Conservation (phyloP, 768 basidiomycete genomes). For the Serpula lacrymans region DNA sequence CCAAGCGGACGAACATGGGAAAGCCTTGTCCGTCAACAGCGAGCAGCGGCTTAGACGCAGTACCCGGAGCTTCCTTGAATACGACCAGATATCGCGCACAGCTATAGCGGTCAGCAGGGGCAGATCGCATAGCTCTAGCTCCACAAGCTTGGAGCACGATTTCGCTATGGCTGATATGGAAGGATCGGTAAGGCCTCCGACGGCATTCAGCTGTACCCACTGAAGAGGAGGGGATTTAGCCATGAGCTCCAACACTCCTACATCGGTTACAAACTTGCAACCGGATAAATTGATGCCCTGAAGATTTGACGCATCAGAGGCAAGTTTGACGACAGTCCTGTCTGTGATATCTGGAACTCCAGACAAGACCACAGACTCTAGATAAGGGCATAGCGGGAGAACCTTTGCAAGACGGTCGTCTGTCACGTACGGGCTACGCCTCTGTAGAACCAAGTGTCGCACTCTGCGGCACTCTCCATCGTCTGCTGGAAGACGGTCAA, state of each 20-base stretch:
- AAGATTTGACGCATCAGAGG: constrained; percentile 59
- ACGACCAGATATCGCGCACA: constrained; percentile 78
- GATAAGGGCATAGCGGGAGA: constrained; percentile 56
- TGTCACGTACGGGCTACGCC: constrained; percentile 37
- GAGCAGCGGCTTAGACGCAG: constrained; percentile 77
- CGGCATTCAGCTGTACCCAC: constrained; percentile 70
- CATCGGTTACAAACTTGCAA: constrained; percentile 74
- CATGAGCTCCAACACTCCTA: constrained; percentile 71
- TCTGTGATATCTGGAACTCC: constrained; percentile 69
- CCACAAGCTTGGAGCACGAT: constrained; percentile 71
- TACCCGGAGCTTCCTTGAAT: constrained; percentile 71
- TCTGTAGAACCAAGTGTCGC: constrained; percentile 55
- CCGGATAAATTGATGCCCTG: constrained; percentile 74
- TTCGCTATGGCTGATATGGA: constrained; percentile 69
- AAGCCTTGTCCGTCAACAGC: constrained; percentile 73
- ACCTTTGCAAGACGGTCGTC: constrained; percentile 60
- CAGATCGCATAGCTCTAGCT: constrained; percentile 76
- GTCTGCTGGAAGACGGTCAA: constrained; percentile 58
- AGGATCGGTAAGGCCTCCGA: constrained; percentile 57
- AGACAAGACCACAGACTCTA: constrained; percentile 66
- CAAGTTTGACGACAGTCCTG: constrained; percentile 61
- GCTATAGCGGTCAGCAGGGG: constrained; percentile 64
- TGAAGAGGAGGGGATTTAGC: constrained; percentile 64
- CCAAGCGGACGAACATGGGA: constrained; percentile 47
- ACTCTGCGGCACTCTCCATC: constrained; percentile 56